Conservation (phyloP, 2,329 filamentous ascomycete genomes). For the Cephalotrichum gorgonifer region DNA sequence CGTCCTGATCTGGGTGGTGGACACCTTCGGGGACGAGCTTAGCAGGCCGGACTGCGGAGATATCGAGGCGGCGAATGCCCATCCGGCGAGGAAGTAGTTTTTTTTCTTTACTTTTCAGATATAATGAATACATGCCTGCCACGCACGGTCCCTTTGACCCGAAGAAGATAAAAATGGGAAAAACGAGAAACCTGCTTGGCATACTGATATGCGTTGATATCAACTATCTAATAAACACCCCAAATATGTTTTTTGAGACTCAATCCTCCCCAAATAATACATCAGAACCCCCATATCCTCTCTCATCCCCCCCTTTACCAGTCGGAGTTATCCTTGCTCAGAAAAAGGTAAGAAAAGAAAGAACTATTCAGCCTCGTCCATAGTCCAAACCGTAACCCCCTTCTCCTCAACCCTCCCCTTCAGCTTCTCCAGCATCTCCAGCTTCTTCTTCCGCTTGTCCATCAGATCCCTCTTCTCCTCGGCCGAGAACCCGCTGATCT, state of each 20-base stretch:
- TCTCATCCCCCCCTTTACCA: background rate
- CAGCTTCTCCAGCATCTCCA: slow-evolving; percentile 41
- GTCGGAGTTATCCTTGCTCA: no score
- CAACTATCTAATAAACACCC: background rate
- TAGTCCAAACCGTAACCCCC: slow-evolving; percentile 37
- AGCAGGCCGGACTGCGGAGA: slow-evolving; percentile 45
- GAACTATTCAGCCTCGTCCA: slow-evolving; percentile 37
- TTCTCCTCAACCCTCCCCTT: slow-evolving; percentile 36
- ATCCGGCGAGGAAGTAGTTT: slow-evolving; percentile 7
- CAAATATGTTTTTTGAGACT: background rate
- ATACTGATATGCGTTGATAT: background rate
- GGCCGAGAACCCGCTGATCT: slow-evolving; percentile 49
- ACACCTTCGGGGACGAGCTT: slow-evolving; percentile 47
- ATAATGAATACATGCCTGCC: no score
- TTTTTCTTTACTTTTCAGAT: no score
- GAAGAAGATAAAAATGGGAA: no score
- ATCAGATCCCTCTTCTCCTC: slow-evolving; percentile 48
- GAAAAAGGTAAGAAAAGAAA: no score
- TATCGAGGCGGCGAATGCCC: slow-evolving; percentile 28
- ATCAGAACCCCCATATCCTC: background rate
- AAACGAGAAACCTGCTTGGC: background rate
- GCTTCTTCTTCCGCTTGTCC: slow-evolving; percentile 40
- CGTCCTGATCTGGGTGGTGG: slow-evolving; percentile 55
- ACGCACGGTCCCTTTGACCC: no score
- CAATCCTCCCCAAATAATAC: background rate